Base-by-base conservation (phyloP, 495 filamentous ascomycete species). In the Sporormia fimetaria region DNA sequence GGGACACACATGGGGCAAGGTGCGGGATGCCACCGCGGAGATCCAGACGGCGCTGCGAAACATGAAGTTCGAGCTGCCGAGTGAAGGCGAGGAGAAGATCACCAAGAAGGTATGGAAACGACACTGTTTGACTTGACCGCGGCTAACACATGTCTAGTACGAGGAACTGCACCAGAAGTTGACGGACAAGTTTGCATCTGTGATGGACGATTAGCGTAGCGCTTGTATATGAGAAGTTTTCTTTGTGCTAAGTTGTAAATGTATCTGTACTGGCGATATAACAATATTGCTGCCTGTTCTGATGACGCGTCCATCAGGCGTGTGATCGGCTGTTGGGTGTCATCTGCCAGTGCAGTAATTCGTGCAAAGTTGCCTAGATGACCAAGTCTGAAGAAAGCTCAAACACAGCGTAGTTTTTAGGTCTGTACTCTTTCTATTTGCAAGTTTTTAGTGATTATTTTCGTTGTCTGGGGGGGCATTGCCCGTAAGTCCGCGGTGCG, bases 21-120 rank as follows among this genome's bases (percentile, higher is more conserved):
- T 96, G 30, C 76, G 88, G 38, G 90, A 96, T 48, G 76, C 82
- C 20, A 98, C 90, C 0, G 65, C 72, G 26, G 88, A 94, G 21
- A 76, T 95, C 51, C 87, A 93, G 65, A 73, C 63, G 27, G 64
- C 82, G 38, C 70, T 98, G 52, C 73, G 87, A 50, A 78, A 69
- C 59, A 90, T 98, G 76, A 98, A 98, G 67, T 98, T 98, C 61
- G 88, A 96, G 72, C 61, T 94, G 45, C 83, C 87, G 6, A 72
- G 68, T 8, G 76, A 95, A 2, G 80, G 80, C 20, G 67, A 87
- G 65, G 73, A 83, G 49, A 70, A 63, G 51, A 67, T 93, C 34
- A 70, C 67, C 43, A 83, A 80, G 68, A 88, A 85, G 78, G 82
- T 83, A 66, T 37, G 16, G 31, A 23, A 11, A 36, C 23, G 10